Conservation (phyloP, 2,329 filamentous ascomycete species). For the Ophiostoma sp. region DNA sequence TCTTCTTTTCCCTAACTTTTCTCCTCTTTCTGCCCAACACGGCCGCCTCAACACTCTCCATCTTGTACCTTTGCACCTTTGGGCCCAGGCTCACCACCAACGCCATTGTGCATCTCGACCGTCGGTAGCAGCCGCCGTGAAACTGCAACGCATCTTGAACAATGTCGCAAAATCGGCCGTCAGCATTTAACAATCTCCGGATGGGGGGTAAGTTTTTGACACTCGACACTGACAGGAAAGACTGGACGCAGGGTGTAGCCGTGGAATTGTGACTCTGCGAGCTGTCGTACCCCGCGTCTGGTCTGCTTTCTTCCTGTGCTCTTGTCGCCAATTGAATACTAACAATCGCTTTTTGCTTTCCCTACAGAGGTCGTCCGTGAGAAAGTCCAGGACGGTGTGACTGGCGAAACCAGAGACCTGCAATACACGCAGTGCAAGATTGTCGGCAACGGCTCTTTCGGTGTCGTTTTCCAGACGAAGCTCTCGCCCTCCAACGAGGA, state of each 20-base stretch:
- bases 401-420: constrained; percentile 93
- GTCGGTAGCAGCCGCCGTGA: constrained; percentile 33
- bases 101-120: constrained; percentile 26
- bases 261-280: neutral
- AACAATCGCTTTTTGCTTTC: constrained; percentile 25
- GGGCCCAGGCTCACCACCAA: constrained; percentile 28
- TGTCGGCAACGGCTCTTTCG: constrained; percentile 97
- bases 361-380: constrained; percentile 88
- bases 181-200: constrained; percentile 81
- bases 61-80: constrained; percentile 28
- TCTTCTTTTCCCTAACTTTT: neutral
- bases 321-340: neutral
- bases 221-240: neutral
- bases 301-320: neutral
- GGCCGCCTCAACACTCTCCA: constrained; percentile 34
- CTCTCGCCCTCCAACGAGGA: constrained; percentile 97
- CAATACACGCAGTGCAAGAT: constrained; percentile 99
- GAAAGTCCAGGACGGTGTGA: constrained; percentile 97
- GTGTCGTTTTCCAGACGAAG: constrained; percentile 98
- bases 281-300: neutral
- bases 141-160: constrained; percentile 32
- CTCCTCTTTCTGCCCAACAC: constrained; percentile 37
- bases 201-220: constrained; percentile 81
- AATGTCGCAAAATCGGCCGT: constrained; percentile 91
- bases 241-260: neutral